Conservation (phyloP, 441 rosid genomes). For the Euphorbia neoarborescens region DNA sequence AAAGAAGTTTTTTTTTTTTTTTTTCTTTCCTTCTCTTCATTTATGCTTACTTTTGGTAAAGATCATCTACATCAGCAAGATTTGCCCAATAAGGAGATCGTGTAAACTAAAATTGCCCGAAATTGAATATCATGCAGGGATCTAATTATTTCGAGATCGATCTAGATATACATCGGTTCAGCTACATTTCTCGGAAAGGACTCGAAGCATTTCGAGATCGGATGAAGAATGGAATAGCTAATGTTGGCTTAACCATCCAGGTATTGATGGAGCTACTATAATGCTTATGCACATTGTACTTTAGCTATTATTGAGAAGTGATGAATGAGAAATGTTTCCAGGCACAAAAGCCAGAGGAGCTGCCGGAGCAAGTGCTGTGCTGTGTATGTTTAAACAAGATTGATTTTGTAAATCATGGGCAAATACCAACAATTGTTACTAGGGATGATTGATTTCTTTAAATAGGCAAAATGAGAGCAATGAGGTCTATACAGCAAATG, state of each 20-base stretch:
- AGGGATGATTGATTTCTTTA: conserved; percentile 28
- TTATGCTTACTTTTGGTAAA: not conserved
- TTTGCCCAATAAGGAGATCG: not conserved
- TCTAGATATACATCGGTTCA: conserved; percentile 70
- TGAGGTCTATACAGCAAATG: conserved; percentile 2
- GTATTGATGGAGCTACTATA: conserved; percentile 28
- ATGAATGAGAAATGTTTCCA: conserved; percentile 9
- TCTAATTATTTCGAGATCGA: conserved; percentile 80
- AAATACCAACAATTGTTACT: conserved; percentile 58
- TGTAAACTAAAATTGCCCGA: not conserved
- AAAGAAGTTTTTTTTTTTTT: conserved; percentile 9
- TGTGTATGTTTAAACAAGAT: conserved; percentile 64
- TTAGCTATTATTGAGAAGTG: not conserved
- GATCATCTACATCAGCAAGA: not conserved
- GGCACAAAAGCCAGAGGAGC: conserved; percentile 81
- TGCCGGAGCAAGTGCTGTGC: conserved; percentile 77
- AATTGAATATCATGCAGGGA: conserved; percentile 37
- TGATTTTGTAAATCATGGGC: conserved; percentile 63
- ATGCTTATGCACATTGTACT: not conserved
- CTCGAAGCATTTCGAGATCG: conserved; percentile 72
- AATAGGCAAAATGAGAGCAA: not conserved
- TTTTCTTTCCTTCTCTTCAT: too few species aligned
- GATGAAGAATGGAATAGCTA: conserved; percentile 48
- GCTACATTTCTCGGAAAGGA: conserved; percentile 83
- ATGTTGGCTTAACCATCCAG: conserved; percentile 83